Evolutionary conservation across 2,329 filamentous ascomycete species (phyloP).

Genomic region (Pseudocercospora ulei): DNA sequence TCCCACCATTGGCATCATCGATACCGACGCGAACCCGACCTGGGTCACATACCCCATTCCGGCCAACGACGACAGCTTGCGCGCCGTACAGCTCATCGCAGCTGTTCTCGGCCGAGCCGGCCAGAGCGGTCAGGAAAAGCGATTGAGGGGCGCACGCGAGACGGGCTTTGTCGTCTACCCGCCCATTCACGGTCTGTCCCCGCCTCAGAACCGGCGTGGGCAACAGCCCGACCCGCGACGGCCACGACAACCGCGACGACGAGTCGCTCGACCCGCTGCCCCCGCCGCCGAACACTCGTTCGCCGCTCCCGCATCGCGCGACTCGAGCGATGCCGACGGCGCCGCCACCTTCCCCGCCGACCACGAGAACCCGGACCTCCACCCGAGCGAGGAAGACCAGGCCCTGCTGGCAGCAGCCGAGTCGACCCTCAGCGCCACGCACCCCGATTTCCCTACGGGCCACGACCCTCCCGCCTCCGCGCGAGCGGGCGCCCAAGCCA

Average conservation of each 20-base stretch:
- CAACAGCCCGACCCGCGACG: conserved; percentile 3
- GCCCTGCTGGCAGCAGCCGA: conserved; percentile 15
- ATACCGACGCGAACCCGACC: conserved; percentile 84
- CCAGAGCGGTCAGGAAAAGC: conserved; percentile 60
- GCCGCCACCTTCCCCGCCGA: conserved; percentile 14
- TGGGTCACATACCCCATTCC: conserved; percentile 96
- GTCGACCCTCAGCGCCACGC: conserved; percentile 5
- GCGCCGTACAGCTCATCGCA: conserved; percentile 69
- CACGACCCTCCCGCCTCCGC: background rate
- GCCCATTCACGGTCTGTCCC: conserved; percentile 32
- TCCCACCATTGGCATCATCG: conserved; percentile 87
- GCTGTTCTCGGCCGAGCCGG: conserved; percentile 79
- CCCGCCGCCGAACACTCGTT: conserved; percentile 2
- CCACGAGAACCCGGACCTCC: conserved; percentile 15
- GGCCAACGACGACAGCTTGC: conserved; percentile 90
- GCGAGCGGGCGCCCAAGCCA: background rate
- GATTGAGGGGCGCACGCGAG: conserved; percentile 51
- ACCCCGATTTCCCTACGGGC: too few species aligned
- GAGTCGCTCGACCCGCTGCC: background rate
- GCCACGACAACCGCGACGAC: conserved; percentile 1
- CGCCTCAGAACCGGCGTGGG: conserved; percentile 21
- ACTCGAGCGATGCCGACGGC: conserved; percentile 1
- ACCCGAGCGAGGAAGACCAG: conserved; percentile 18
- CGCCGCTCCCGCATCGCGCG: background rate
- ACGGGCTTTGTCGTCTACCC: conserved; percentile 53